Evolutionary conservation across 805 yeast genomes (phyloP), one percentile per base, ranked within the genome.

Genomic region (Yarrowia osloensis): DNA sequence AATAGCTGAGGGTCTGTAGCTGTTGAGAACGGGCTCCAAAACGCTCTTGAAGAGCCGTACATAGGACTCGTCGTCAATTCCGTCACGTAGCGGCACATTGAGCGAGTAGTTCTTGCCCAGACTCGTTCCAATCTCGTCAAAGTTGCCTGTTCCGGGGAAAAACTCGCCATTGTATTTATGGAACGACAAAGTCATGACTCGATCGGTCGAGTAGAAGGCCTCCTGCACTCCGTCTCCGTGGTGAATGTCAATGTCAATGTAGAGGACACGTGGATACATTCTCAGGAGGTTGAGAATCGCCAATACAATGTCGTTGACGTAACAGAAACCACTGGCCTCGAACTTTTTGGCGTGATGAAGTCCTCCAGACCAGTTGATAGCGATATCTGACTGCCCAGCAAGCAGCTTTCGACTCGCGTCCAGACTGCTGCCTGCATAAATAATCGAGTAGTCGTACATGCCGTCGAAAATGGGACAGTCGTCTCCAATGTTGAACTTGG

Each of bases 401-500:
- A 88, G 86, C 72, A 92, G 81, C 74, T 92, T 86, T 4, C 95
- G 88, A 12, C 97, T 89, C 21, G 97, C 97, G 74, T 92, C 97
- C 81, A 91, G 82, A 2, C 95, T 88, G 1, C 96, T 96, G 68
- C 97, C 97, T 4, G 96, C 93, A 52, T 89, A 88, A 22, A 91
- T 87, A 4, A 90, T 84, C 70, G 95, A 88, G 76, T 91, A 94
- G 75, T 94, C 97, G 75, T 89, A 94, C 78, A 94, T 84, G 4
- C 99, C 99, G 75, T 94, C 98, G 76, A 92, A 92, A 0, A 92
- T 91, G 3, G 98, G 98, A 75, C 96, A 91, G 78, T 90, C 98
- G 63, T 90, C 97, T 40, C 97, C 97, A 40, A 92, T 91, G 74
- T 92, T 92, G 79, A 92, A 92, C 71, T 91, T 87, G 67, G 84